Evolutionary conservation across 768 basidiomycete species (phyloP), one percentile per base, ranked within the genome.

Genomic region (Boletus reticuloceps): DNA sequence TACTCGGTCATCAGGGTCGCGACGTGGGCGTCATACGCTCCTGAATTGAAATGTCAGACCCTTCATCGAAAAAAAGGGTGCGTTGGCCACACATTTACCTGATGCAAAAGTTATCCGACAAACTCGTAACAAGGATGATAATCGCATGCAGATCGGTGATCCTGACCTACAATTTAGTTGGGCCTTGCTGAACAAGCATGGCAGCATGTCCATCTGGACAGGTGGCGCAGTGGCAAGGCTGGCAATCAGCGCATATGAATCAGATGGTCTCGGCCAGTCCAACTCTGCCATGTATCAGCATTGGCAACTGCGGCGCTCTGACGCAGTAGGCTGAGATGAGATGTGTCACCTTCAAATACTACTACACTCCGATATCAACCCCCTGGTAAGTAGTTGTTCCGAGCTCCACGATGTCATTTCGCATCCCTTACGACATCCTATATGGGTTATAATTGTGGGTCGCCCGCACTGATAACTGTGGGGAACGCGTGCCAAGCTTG

Each of bases 181-280:
- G 20, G 36, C 59, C 61, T 61, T 59, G 67, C 65, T 51, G 57
- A 39, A 54, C 32, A 39, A n/a, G 67, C 67, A 50, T 67, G 69
- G 62, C 46, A 27, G 8, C 9, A 31, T 29, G 47, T 32, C 31
- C 53, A 54, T 50, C 45, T 46, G 8, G 58, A 56, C 58, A 54
- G 46, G 56, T 67, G 62, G 65, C 58, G 17, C 31, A 7, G 43
- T 56, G 55, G 55, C 66, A 44, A 61, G 22, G 53, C 53, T 61
- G 66, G 54, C 58, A 57, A 52, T 59, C 63, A 53, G 54, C 55
- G 44, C 29, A 43, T 45, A 56, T 63, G 56, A 57, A 62, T 69
- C 58, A 61, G 58, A 53, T 53, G 54, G 64, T 55, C 36, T 34
- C 46, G 52, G 50, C 52, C 44, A 38, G 32, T 45, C 19, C 52